Base-by-base conservation (phyloP, 148 eudicot species). In the Rhododendron ovatum region DNA sequence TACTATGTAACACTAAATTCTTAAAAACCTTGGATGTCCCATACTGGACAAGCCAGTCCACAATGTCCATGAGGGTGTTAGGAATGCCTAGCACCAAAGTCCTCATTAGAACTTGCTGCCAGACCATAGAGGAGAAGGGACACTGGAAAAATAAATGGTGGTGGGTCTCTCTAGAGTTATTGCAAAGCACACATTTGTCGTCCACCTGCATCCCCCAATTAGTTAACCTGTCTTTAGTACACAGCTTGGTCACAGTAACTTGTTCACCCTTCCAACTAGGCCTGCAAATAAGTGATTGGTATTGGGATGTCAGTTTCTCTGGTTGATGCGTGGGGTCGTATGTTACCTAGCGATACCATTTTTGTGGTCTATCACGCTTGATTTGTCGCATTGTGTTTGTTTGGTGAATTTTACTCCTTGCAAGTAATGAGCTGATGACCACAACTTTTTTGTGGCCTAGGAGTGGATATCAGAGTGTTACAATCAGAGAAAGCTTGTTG, bases 401-500 rank as follows among this genome's bases (percentile, higher is more conserved):
- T 65, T 43, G 39, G 71, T 83, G 84, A 39, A 39, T 69, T n/a
- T 17, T 83, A 33, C 67, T 20, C 63, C 63, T 65, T 22, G 26
- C n/a, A 59, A 20, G 2, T 59, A 67, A 76, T 35, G 55, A 83
- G 86, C 88, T 91, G 82, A 89, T 59, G 22, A 35, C 59, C 63
- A 83, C 24, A 7, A 45, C 28, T 26, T 91, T 79, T 84, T 13
- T 67, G 80, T 89, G 67, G 83, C 57, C 14, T 88, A 96, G 99
- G 95, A 92, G 57, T 96, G 99, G 99, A 94, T 96, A 89, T 85
- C 86, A 63, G 95, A 93, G 88, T 96, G 98, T 74, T 90, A 93
- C 86, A 86, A 84, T 82, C 96, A 94, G 90, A 94, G 90, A 88
- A 94, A 94, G 90, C 98, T 96, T 87, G 94, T 95, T 83, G 99